Base-by-base conservation (phyloP, 345 rosid genomes). In the Pistacia vera region DNA sequence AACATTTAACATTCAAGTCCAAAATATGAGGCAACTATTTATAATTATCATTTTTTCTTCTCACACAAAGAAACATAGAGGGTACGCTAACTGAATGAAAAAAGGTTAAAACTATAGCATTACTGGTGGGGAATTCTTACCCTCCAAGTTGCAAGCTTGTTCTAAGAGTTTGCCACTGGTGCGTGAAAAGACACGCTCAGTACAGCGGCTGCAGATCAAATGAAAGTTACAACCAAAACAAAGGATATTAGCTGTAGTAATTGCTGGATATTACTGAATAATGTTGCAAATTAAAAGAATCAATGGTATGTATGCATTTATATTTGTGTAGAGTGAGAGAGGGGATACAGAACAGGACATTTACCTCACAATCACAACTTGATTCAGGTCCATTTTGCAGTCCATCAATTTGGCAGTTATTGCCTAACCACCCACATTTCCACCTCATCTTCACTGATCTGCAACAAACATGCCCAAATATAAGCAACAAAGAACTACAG, bases 341-440 rank as follows among this genome's bases (percentile, higher is more conserved):
- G 36, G 63, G 11, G 17, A 60, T 36, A 70, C 60, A 57, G 44
- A 48, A 69, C 9, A 11, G 28, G 41, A 35, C 13, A 36, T 75
- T 44, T 89, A 85, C 99, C 97, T 93, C 82, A 93, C 96, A 70
- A 90, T 73, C 65, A 92, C 86, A 77, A 83, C 89, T 85, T 90
- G 85, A 85, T 93, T 95, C 98, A 93, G 98, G 81, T 95, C 96
- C 89, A 95, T 93, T 83, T 90, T 93, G 80, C 97, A 90, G 58
- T 86, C 92, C 57, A 92, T 73, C 81, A 95, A 80, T 83, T 95
- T 90, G 0, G 95, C 90, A 38, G 92, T 88, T 81, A 88, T 88
- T 59, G 99, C 97, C 87, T 95, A 6, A 93, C 97, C 66, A 95
- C 87, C 98, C 99, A 93, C 49, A 79, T 35, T 79, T 95, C 98